Conservation (phyloP, 2,329 filamentous ascomycete genomes). For the Xylaria sp. region DNA sequence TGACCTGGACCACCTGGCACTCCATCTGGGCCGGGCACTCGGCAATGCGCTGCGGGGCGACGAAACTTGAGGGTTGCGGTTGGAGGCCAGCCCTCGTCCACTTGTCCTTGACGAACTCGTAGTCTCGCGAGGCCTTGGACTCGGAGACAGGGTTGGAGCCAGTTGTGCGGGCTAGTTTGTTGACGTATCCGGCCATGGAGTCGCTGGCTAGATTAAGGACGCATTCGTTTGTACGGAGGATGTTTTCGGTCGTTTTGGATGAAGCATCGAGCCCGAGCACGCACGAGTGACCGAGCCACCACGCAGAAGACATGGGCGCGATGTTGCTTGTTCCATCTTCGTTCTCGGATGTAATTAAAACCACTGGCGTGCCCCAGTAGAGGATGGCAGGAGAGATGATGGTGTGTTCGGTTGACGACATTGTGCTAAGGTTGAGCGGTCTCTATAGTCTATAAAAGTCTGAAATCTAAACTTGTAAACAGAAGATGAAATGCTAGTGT, state of each 20-base stretch:
- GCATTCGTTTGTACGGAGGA: slow-evolving; percentile 55
- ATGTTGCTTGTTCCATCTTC: slow-evolving; percentile 55
- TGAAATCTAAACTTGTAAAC: slow-evolving; percentile 6
- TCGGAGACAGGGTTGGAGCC: slow-evolving; percentile 45
- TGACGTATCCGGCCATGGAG: slow-evolving; percentile 49
- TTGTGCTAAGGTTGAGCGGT: slow-evolving; percentile 23
- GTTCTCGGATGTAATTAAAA: slow-evolving; percentile 54
- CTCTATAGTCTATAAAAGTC: neutral
- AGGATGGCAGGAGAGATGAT: slow-evolving; percentile 53
- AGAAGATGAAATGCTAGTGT: neutral
- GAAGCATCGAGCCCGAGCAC: slow-evolving; percentile 53
- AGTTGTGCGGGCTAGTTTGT: slow-evolving; percentile 54
- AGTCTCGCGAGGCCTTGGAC: slow-evolving; percentile 47
- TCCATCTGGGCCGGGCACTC: slow-evolving; percentile 58
- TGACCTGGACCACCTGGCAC: slow-evolving; percentile 49
- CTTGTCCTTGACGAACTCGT: slow-evolving; percentile 54
- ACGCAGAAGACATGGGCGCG: slow-evolving; percentile 56
- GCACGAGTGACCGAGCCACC: slow-evolving; percentile 56
- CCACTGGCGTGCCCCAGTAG: slow-evolving; percentile 56
- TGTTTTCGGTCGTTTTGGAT: slow-evolving; percentile 54
- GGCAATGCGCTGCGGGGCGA: slow-evolving; percentile 49
- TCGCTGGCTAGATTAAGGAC: slow-evolving; percentile 55
- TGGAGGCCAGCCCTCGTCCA: slow-evolving; percentile 50
- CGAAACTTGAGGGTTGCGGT: slow-evolving; percentile 48
- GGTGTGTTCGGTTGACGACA: slow-evolving; percentile 26